A percentile compares a stretch with the other conserved stretches of the same genome.
phyloP scores from a whole-genome alignment of 1,284 basidiomycete species.

The Leccinum fuscescens region DNA sequence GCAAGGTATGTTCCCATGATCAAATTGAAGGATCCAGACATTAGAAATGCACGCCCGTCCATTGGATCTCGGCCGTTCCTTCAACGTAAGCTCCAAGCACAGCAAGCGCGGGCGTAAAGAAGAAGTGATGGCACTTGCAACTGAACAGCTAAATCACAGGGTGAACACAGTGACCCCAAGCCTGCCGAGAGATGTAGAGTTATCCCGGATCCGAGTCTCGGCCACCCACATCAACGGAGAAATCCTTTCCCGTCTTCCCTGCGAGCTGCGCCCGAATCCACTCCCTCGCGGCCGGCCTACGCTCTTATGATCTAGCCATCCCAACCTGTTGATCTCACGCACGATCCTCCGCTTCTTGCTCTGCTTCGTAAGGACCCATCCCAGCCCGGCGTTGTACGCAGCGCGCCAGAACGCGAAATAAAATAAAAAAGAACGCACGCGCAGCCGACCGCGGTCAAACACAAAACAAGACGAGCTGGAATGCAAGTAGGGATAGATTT shows the following conservation, averaged over 20 bases:
- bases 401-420: conserved; percentile 94
- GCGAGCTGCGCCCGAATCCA: conserved; percentile 89
- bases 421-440: conserved; percentile 74
- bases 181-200: too few relatives aligned
- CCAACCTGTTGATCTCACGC: conserved; percentile 70
- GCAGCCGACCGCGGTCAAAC: conserved; percentile 48
- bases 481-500: conserved; percentile 75
- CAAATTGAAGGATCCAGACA: not conserved
- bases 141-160: too few relatives aligned
- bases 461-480: conserved; percentile 79
- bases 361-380: conserved; percentile 88
- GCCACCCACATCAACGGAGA: conserved; percentile 79
- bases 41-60: not conserved
- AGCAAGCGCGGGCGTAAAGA: too few relatives aligned
- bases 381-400: conserved; percentile 91
- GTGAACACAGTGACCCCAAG: too few relatives aligned
- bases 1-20: not conserved
- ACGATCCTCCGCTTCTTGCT: conserved; percentile 95
- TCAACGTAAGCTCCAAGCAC: not conserved
- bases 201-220: not conserved
- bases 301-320: conserved; percentile 76
- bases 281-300: conserved; percentile 58
- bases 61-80: not conserved
- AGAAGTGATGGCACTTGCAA: too few relatives aligned
- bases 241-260: conserved; percentile 93